Percentiles rank a stretch among this genome's conserved stretches.
phyloP scores from a whole-genome alignment of 768 basidiomycete species.

The Suillus subluteus region DNA sequence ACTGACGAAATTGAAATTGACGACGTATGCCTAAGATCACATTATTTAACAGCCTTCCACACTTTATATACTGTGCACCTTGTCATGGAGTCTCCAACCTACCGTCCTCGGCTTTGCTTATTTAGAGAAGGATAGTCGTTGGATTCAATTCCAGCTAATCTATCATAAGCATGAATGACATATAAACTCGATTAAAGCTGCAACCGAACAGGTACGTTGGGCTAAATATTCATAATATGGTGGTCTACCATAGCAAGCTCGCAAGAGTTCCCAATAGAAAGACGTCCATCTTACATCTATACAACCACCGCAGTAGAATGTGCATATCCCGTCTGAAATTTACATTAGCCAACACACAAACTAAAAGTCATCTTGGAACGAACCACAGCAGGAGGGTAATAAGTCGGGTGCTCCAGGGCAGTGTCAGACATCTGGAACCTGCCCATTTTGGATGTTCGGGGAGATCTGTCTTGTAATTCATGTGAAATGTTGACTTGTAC shows the following conservation, averaged over 20 bases:
- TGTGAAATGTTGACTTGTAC: slow-evolving; percentile 1
- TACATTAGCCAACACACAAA: not conserved
- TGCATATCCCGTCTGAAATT: not conserved
- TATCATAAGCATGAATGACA: not conserved
- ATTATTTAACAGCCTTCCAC: too few relatives aligned
- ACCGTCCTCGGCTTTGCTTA: too few relatives aligned
- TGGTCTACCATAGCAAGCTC: not conserved
- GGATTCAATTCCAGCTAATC: not conserved
- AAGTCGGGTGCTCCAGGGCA: not conserved
- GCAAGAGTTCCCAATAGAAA: not conserved
- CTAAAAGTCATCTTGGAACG: not conserved
- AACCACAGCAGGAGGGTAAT: not conserved
- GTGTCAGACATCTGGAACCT: not conserved
- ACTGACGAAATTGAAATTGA: too few relatives aligned
- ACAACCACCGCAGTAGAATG: not conserved
- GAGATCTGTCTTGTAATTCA: slow-evolving; percentile 18
- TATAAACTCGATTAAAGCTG: too few relatives aligned
- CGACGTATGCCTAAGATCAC: too few relatives aligned
- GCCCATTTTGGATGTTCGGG: not conserved
- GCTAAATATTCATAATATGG: not conserved
- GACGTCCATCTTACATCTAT: not conserved
- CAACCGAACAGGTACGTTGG: too few relatives aligned
- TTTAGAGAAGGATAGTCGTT: not conserved
- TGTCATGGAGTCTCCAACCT: too few relatives aligned
- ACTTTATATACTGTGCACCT: too few relatives aligned